phyloP scores from a whole-genome alignment of 2,329 filamentous ascomycete genomes.

The Purpureocillium takamizusanense region DNA sequence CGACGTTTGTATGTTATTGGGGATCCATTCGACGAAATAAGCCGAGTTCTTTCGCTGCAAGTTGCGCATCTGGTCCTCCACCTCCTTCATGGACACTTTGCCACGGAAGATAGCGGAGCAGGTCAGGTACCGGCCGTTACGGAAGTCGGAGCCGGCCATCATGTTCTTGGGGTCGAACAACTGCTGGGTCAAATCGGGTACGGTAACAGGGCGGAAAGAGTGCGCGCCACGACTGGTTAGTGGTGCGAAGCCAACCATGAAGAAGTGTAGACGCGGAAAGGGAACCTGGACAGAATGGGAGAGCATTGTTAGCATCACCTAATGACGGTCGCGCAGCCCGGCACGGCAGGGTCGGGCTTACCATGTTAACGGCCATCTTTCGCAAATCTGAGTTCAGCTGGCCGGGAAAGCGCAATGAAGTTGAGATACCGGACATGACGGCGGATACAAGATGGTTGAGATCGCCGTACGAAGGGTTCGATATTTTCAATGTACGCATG shows the following conservation, averaged over 20 bases:
- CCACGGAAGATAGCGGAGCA: slow-evolving; percentile 99
- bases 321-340: too few species aligned
- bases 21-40: slow-evolving; percentile 99
- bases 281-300: too few species aligned
- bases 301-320: too few species aligned
- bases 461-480: slow-evolving; percentile 97
- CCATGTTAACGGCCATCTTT: slow-evolving; percentile 99
- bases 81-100: slow-evolving; percentile 99
- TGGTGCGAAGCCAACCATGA: slow-evolving; percentile 99
- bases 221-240: slow-evolving; percentile 78
- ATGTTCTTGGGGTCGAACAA: slow-evolving; percentile 99
- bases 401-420: slow-evolving; percentile 96
- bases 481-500: slow-evolving; percentile 99
- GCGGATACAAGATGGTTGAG: slow-evolving; percentile 99
- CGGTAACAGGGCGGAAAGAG: slow-evolving; percentile 95
- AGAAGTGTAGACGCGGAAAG: slow-evolving; percentile 99
- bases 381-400: slow-evolving; percentile 99
- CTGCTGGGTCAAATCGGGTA: slow-evolving; percentile 98
- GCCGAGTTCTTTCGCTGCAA: slow-evolving; percentile 99
- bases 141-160: slow-evolving; percentile 99
- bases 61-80: slow-evolving; percentile 99
- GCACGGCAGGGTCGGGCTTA: too few species aligned
- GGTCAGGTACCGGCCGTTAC: slow-evolving; percentile 98
- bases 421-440: slow-evolving; percentile 99
- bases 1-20: slow-evolving; percentile 99